phyloP scores from a whole-genome alignment of 148 eudicot species.

The Simmondsia chinensis region DNA sequence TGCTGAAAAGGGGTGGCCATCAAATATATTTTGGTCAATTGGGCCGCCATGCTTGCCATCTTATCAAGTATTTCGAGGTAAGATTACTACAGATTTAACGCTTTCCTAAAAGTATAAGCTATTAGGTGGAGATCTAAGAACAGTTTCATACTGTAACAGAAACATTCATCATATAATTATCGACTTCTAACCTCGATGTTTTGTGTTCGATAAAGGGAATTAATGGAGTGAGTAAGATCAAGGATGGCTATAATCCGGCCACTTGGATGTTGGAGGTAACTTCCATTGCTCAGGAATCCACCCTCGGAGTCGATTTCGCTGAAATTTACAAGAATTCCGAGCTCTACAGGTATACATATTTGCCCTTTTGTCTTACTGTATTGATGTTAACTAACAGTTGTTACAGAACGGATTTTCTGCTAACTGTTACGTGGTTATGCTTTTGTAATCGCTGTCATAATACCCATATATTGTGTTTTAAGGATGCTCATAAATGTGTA shows the following conservation, averaged over 20 bases:
- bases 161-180: background rate
- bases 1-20: slow-evolving; percentile 54
- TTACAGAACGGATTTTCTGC: too few species aligned
- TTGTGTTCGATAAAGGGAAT: slow-evolving; percentile 21
- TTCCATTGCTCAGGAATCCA: slow-evolving; percentile 41
- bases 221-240: slow-evolving; percentile 47
- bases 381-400: too few species aligned
- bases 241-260: slow-evolving; percentile 64
- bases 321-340: slow-evolving; percentile 45
- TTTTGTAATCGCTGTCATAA: too few species aligned
- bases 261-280: slow-evolving; percentile 74
- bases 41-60: slow-evolving; percentile 43
- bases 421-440: too few species aligned
- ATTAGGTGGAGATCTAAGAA: too few species aligned
- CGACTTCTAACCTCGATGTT: slow-evolving; percentile 6
- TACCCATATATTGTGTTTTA: too few species aligned
- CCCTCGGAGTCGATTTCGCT: slow-evolving; percentile 42
- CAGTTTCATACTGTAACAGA: too few species aligned
- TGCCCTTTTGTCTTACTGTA: too few species aligned
- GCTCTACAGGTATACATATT: slow-evolving; percentile 26
- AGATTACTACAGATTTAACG: slow-evolving; percentile 10
- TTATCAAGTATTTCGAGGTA: slow-evolving; percentile 58
- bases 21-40: slow-evolving; percentile 60
- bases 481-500: too few species aligned
- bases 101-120: too few species aligned